Conservation (phyloP, 1,284 basidiomycete species). For the Megacollybia platyphylla region DNA sequence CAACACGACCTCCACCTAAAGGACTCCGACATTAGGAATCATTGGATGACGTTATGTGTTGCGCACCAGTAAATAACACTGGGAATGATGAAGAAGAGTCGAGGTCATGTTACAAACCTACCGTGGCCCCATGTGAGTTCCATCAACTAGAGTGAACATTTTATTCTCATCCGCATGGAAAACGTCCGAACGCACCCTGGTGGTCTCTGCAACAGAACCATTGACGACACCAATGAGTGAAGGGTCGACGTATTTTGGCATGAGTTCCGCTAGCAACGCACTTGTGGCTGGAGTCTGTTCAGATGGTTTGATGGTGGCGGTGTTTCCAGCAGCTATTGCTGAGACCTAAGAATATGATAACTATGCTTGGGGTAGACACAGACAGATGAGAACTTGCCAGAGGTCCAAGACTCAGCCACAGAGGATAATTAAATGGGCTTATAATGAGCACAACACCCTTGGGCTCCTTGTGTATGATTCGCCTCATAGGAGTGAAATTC, state of each 20-base stretch:
- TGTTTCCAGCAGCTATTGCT: conserved; percentile 75
- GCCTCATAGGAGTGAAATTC: conserved; percentile 42
- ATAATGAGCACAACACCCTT: conserved; percentile 1
- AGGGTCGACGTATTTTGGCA: conserved; percentile 74
- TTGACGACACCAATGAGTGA: conserved; percentile 64
- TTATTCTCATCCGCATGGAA: background rate
- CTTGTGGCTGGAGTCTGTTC: conserved; percentile 64
- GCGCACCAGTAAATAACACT: conserved; percentile 27
- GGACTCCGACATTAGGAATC: conserved; percentile 4
- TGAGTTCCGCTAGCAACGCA: conserved; percentile 57
- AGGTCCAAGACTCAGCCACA: conserved; percentile 39
- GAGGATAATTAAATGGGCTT: conserved; percentile 1
- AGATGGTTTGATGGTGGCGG: conserved; percentile 69
- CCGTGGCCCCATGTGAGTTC: conserved; percentile 83
- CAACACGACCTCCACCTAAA: conserved; percentile 63
- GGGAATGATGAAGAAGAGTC: conserved; percentile 26
- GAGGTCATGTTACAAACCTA: conserved; percentile 22
- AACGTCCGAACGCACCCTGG: conserved; percentile 30
- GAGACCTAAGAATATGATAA: conserved; percentile 31
- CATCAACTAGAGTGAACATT: conserved; percentile 33
- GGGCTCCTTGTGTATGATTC: conserved; percentile 52
- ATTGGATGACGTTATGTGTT: background rate
- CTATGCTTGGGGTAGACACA: background rate
- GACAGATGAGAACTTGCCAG: conserved; percentile 23
- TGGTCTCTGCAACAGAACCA: conserved; percentile 67